These are phyloP conservation scores for Fraxinus sp. DNA, from an alignment of 305 asterid species.

Conservation along the genomic window DNA sequence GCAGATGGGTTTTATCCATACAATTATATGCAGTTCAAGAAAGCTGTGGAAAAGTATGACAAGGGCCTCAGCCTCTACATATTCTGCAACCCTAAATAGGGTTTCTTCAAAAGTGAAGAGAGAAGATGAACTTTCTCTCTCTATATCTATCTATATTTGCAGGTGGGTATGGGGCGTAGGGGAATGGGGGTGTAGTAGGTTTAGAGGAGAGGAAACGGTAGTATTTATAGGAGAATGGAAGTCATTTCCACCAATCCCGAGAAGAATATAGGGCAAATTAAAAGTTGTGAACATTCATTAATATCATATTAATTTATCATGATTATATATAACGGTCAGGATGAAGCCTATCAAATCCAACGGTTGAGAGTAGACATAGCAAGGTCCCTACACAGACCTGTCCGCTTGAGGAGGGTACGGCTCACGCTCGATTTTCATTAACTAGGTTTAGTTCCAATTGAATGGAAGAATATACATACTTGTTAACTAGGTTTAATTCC, in stretches of 20 bases:
- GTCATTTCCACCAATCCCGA: constrained; percentile 68
- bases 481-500: no score
- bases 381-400: constrained; percentile 47
- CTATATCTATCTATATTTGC: not conserved
- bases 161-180: not conserved
- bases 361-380: constrained; percentile 30
- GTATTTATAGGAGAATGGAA: constrained; percentile 44
- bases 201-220: constrained; percentile 23
- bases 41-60: constrained; percentile 78
- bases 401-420: constrained; percentile 32
- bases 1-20: constrained; percentile 21
- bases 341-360: constrained; percentile 37
- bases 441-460: not conserved
- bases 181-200: not conserved
- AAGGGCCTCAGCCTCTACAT: constrained; percentile 35
- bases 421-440: not conserved
- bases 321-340: constrained; percentile 25
- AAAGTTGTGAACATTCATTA: constrained; percentile 34
- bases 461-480: no score
- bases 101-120: constrained; percentile 22
- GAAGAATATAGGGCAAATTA: constrained; percentile 60
- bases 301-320: not conserved
- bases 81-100: constrained; percentile 39
- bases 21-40: constrained; percentile 67
- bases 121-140: not conserved